Percentiles rank a stretch among this genome's conserved stretches.
Evolutionary conservation across 2,329 filamentous ascomycete species (phyloP).

Genomic region (Neonectria sp.): DNA sequence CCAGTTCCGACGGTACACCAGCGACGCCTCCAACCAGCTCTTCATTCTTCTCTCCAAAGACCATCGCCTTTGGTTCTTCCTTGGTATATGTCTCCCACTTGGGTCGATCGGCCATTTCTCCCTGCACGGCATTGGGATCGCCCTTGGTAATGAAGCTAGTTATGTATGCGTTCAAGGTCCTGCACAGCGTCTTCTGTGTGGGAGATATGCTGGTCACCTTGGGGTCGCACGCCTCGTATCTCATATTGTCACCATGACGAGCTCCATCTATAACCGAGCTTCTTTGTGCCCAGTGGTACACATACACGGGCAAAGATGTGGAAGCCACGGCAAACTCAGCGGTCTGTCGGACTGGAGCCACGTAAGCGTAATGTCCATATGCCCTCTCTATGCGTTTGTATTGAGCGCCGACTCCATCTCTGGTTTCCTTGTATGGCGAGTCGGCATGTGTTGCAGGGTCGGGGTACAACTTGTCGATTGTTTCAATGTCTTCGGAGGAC

Average conservation of each 20-base stretch:
- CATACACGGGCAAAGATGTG: conserved; percentile 36
- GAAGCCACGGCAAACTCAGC: conserved; percentile 48
- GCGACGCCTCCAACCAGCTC: conserved; percentile 61
- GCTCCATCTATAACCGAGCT: conserved; percentile 60
- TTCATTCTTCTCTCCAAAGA: conserved; percentile 62
- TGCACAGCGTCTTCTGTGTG: conserved; percentile 59
- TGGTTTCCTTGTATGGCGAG: conserved; percentile 57
- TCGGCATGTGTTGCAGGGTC: conserved; percentile 59
- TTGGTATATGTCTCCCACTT: conserved; percentile 54
- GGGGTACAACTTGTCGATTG: conserved; percentile 72
- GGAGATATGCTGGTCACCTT: conserved; percentile 52
- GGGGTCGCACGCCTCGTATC: conserved; percentile 61
- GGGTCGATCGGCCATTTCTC: conserved; percentile 44
- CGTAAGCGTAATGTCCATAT: conserved; percentile 69
- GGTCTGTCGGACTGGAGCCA: conserved; percentile 66
- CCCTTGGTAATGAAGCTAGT: conserved; percentile 64
- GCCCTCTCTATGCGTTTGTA: conserved; percentile 69
- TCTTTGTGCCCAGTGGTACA: conserved; percentile 61
- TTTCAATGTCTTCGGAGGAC: conserved; percentile 64
- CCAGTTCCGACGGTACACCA: conserved; percentile 55
- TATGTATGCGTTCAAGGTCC: conserved; percentile 62
- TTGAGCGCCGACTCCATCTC: conserved; percentile 61
- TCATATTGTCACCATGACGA: conserved; percentile 64
- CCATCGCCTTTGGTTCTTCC: conserved; percentile 52
- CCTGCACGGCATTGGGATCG: conserved; percentile 57